Evolutionary conservation across 2,329 filamentous ascomycete species (phyloP), one percentile per base, ranked within the genome.

Genomic region (Niveomyces coronatus): DNA sequence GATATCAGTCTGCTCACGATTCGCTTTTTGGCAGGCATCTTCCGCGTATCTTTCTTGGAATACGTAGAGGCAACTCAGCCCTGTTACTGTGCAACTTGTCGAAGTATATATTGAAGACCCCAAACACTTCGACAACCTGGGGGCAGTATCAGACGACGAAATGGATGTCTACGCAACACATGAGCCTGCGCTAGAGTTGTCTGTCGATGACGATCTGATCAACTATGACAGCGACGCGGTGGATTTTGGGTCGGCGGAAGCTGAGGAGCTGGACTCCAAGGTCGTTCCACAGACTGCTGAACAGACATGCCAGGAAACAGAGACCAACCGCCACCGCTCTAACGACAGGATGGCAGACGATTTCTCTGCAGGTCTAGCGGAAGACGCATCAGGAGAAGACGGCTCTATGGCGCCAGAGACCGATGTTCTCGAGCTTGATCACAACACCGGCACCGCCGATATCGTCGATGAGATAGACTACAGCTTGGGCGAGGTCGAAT

Each of bases 381-480:
- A n/a, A n/a, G n/a, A n/a, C n/a, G n/a, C n/a, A n/a, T n/a, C n/a
- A n/a, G n/a, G n/a, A n/a, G n/a, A n/a, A n/a, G n/a, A n/a, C n/a
- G n/a, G n/a, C n/a, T n/a, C n/a, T n/a, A n/a, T n/a, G n/a, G n/a
- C n/a, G n/a, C n/a, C n/a, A n/a, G 31, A 40, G 9, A 2, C 24
- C n/a, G 16, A 40, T n/a, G n/a, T n/a, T n/a, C n/a, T n/a, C n/a
- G n/a, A n/a, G 10, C 37, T 45, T 14, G 34, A 45, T 29, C 37
- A 40, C 31, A 30, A 40, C 23, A 26, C 28, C 14, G 35, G 32
- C n/a, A 22, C 14, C 16, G 13, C 26, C 26, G 35, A 35, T 16
- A 24, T 33, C 24, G 30, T 41, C 10, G 58, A 62, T 27, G 61
- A 65, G 34, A 59, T 58, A 18, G 58, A 57, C 29, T 60, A 61